Evolutionary conservation across 1,284 basidiomycete genomes (phyloP), one percentile per base, ranked within the genome.

Genomic region (Cronartium quercuum): DNA sequence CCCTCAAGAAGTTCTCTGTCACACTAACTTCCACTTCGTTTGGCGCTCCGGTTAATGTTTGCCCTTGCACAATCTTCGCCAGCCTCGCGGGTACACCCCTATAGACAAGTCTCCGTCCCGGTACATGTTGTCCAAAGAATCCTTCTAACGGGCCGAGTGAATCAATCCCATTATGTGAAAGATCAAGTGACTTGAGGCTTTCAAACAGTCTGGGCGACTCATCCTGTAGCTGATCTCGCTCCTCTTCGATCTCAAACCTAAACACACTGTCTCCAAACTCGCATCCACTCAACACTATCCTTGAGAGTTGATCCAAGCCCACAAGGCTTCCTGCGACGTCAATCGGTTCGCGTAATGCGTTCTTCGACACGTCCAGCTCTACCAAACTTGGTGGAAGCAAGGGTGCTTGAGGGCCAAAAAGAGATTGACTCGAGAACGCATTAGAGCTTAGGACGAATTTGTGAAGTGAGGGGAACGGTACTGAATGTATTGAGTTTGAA

Each of bases 121-220:
- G 44, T 15, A n/a, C 21, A 65, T 73, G n/a, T 65, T 35, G 41
- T 44, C 65, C 55, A 18, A 73, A 73, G 61, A 73, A 73, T 21
- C 38, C 47, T 40, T 73, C 69, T 15, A 73, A 42, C 10, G 47
- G 47, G 57, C 41, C 69, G 24, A 73, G 64, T 6, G 69, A 65
- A 73, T 73, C 69, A 29, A 73, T 73, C 62, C 42, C 61, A 41
- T 73, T 73, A 40, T 73, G 60, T 3, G 69, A 73, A 21, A 73
- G 42, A 65, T 73, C 69, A 24, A 73, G 61, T 37, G 51, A 44
- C 12, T 29, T 35, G 21, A 73, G 42, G 21, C 57, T 37, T 40
- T 15, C 62, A 21, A 64, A 55, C 29, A 41, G 42, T 9, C 13
- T 15, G 18, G 3, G n/a, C 34, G 41, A 57, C 10, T 65, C 47